Evolutionary conservation across 768 basidiomycete species (phyloP).

Genomic region (Heimioporus sp.): DNA sequence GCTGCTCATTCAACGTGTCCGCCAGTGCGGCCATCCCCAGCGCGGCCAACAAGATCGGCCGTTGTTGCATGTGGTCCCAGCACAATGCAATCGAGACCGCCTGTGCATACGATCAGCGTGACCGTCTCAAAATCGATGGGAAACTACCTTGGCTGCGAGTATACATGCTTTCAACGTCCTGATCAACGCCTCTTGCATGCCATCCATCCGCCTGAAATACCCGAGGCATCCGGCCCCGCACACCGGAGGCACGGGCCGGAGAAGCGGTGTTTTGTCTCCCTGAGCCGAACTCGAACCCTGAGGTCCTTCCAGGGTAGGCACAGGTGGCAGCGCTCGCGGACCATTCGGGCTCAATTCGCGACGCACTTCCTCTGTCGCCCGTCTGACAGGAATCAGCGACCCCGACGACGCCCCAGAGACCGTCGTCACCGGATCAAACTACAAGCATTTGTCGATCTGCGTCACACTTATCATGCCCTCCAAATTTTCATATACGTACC

Average conservation of each 20-base stretch:
- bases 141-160: constrained; percentile 35
- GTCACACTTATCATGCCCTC: constrained; percentile 9
- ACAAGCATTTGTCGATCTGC: constrained; percentile 19
- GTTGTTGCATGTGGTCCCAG: constrained; percentile 24
- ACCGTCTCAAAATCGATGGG: not conserved
- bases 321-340: constrained; percentile 18
- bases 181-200: constrained; percentile 20
- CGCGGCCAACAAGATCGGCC: constrained; percentile 22
- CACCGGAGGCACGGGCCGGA: not conserved
- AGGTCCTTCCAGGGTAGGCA: not conserved
- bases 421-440: constrained; percentile 29
- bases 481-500: constrained; percentile 43
- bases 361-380: constrained; percentile 22
- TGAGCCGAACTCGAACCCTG: not conserved
- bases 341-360: constrained; percentile 23
- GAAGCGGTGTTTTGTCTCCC: constrained; percentile 13
- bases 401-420: constrained; percentile 7
- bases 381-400: constrained; percentile 24
- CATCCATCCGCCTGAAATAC: constrained; percentile 4
- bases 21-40: constrained; percentile 38
- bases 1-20: constrained; percentile 46
- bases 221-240: not conserved
- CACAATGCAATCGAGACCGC: constrained; percentile 23
- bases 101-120: constrained; percentile 2
- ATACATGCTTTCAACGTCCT: constrained; percentile 35